Evolutionary conservation across 805 yeast species (phyloP).

Genomic region (Kluyveromyces aestuarii): DNA sequence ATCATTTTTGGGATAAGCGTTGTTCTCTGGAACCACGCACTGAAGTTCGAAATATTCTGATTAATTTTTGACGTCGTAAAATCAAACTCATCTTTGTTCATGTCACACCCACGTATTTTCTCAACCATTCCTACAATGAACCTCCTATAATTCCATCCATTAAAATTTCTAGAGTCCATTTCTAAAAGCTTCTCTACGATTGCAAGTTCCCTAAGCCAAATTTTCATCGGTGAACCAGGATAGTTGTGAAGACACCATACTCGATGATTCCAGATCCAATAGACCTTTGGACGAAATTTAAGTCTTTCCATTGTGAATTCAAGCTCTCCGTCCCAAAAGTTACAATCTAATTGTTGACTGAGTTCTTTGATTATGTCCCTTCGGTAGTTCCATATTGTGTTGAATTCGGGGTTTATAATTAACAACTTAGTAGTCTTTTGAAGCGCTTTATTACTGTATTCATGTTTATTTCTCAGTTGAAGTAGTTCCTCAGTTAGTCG

Average conservation of each 20-base stretch:
- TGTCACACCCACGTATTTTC: constrained; percentile 17
- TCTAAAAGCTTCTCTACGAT: constrained; percentile 61
- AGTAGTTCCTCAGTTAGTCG: constrained; percentile 37
- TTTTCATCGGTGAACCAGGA: constrained; percentile 30
- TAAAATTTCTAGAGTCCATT: constrained; percentile 77
- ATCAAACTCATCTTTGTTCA: constrained; percentile 48
- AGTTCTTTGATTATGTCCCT: constrained; percentile 49
- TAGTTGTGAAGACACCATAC: constrained; percentile 63
- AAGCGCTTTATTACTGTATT: constrained; percentile 34
- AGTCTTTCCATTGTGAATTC: constrained; percentile 49
- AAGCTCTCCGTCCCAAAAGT: constrained; percentile 46
- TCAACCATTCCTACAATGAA: constrained; percentile 41
- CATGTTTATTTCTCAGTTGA: constrained; percentile 20
- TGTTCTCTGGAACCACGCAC: constrained; percentile 92
- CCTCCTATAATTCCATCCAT: constrained; percentile 93
- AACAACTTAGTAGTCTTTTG: constrained; percentile 50
- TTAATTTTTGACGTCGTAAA: constrained; percentile 76
- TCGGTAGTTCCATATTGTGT: constrained; percentile 84
- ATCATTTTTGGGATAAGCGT: constrained; percentile 52
- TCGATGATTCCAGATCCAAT: constrained; percentile 96
- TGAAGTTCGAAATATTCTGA: constrained; percentile 79
- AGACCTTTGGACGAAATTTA: constrained; percentile 71
- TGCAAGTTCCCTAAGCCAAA: constrained; percentile 65
- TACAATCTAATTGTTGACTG: constrained; percentile 14
- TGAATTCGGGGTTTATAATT: constrained; percentile 71